Percentiles rank a stretch among this genome's conserved stretches.
Conservation (phyloP, 2,329 filamentous ascomycete genomes). For the Aphanocladium album region DNA sequence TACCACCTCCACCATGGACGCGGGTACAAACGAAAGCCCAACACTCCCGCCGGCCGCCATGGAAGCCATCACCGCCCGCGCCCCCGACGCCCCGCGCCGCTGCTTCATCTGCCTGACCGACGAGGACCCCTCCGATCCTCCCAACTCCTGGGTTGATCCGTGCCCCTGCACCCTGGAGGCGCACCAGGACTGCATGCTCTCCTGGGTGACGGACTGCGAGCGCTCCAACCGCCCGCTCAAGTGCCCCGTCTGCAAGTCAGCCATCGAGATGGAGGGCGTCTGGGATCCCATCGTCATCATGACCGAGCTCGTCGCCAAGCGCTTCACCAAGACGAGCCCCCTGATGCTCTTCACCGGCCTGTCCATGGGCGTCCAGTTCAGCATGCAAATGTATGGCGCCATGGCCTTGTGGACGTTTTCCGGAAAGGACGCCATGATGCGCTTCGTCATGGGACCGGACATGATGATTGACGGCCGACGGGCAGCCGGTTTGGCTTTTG, state of each 20-base stretch:
- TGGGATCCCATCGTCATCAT: slow-evolving; percentile 66
- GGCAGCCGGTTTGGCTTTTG: slow-evolving; percentile 20
- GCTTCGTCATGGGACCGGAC: slow-evolving; percentile 36
- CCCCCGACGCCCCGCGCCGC: slow-evolving; percentile 31
- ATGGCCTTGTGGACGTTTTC: slow-evolving; percentile 48
- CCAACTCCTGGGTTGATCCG: slow-evolving; percentile 70
- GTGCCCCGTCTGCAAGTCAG: slow-evolving; percentile 85
- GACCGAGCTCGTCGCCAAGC: slow-evolving; percentile 53
- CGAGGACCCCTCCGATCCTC: slow-evolving; percentile 43
- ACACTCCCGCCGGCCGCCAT: slow-evolving; percentile 15
- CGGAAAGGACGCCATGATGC: slow-evolving; percentile 39
- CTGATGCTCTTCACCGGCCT: slow-evolving; percentile 61
- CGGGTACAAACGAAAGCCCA: background rate
- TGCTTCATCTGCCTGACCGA: slow-evolving; percentile 63
- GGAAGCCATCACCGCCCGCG: slow-evolving; percentile 15
- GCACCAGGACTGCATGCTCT: slow-evolving; percentile 82
- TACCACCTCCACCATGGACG: background rate
- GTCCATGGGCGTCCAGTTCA: slow-evolving; percentile 43
- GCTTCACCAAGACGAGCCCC: slow-evolving; percentile 51
- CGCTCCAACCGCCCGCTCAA: slow-evolving; percentile 59
- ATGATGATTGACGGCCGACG: slow-evolving; percentile 24
- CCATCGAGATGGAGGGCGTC: slow-evolving; percentile 71
- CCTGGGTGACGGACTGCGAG: slow-evolving; percentile 92
- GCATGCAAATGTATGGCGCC: slow-evolving; percentile 49
- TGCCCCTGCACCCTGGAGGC: slow-evolving; percentile 88